Evolutionary conservation across 768 basidiomycete species (phyloP).

Genomic region (Solioccasus polychromus): DNA sequence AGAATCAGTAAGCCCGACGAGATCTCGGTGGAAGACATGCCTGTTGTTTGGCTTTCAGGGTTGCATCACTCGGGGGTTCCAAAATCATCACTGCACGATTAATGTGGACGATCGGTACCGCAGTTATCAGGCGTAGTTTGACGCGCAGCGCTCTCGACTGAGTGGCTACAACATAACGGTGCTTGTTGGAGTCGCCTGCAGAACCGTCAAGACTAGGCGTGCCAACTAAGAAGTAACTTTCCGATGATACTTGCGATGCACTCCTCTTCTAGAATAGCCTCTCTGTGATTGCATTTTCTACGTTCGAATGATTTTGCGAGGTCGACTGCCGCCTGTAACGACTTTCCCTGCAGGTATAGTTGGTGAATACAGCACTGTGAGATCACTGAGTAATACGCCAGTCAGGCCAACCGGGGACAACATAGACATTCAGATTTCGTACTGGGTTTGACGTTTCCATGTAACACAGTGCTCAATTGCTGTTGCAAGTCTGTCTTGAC

Average conservation of each 20-base stretch:
- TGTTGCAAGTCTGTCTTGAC: constrained; percentile 75
- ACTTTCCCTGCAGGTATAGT: constrained; percentile 79
- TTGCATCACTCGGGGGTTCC: constrained; percentile 83
- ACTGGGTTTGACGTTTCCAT: constrained; percentile 92
- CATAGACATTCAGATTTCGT: constrained; percentile 32
- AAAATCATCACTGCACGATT: constrained; percentile 92
- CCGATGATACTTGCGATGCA: constrained; percentile 83
- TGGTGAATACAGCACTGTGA: constrained; percentile 97
- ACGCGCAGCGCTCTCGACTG: constrained; percentile 74
- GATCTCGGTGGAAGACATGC: constrained; percentile 34
- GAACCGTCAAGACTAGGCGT: constrained; percentile 4
- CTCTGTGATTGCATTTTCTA: constrained; percentile 90
- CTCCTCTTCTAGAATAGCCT: constrained; percentile 80
- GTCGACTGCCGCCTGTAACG: constrained; percentile 74
- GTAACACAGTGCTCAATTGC: constrained; percentile 72
- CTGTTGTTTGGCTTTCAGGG: constrained; percentile 61
- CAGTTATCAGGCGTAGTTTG: constrained; percentile 71
- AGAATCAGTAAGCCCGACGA: neutral
- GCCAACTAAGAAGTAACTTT: constrained; percentile 25
- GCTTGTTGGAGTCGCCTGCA: constrained; percentile 79
- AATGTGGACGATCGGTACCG: constrained; percentile 86
- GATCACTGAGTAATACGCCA: constrained; percentile 77
- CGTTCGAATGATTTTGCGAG: constrained; percentile 93
- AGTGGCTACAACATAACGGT: constrained; percentile 87
- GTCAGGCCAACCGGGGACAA: constrained; percentile 28